Conservation (phyloP, 2,329 filamentous ascomycete species). For the Lasiodiplodia gonubiensis region DNA sequence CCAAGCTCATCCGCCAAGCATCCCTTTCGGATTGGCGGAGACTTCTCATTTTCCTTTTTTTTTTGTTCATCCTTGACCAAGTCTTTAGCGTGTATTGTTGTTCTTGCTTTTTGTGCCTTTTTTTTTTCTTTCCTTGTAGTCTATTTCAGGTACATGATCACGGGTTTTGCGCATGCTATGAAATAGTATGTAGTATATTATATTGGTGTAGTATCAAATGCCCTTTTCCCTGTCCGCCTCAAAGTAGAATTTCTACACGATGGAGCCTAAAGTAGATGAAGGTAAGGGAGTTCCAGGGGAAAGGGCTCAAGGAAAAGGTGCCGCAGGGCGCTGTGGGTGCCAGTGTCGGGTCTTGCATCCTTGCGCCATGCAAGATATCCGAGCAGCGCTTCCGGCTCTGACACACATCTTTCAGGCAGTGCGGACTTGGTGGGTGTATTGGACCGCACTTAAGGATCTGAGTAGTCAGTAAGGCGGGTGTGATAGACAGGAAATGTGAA, state of each 20-base stretch:
- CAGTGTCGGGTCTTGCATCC: background rate
- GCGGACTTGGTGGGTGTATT: background rate
- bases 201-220: too few species aligned
- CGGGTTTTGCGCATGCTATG: too few species aligned
- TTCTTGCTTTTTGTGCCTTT: too few species aligned
- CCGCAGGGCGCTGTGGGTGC: background rate
- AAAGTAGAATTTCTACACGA: background rate
- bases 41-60: too few species aligned
- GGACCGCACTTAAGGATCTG: background rate
- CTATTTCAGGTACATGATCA: too few species aligned
- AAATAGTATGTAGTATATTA: too few species aligned
- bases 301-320: background rate
- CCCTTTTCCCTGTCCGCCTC: too few species aligned
- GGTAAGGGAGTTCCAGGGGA: background rate
- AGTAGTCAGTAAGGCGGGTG: background rate
- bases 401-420: background rate
- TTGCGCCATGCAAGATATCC: background rate
- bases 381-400: background rate
- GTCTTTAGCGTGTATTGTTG: too few species aligned
- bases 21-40: too few species aligned
- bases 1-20: too few species aligned
- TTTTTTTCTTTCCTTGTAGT: too few species aligned
- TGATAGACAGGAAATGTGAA: background rate
- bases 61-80: too few species aligned
- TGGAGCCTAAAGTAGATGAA: background rate